A percentile compares a stretch with the other conserved stretches of the same genome.
These are phyloP conservation scores for Ilyonectria mors-panacis DNA, from an alignment of 2,329 filamentous ascomycete genomes.

Conservation along the genomic window DNA sequence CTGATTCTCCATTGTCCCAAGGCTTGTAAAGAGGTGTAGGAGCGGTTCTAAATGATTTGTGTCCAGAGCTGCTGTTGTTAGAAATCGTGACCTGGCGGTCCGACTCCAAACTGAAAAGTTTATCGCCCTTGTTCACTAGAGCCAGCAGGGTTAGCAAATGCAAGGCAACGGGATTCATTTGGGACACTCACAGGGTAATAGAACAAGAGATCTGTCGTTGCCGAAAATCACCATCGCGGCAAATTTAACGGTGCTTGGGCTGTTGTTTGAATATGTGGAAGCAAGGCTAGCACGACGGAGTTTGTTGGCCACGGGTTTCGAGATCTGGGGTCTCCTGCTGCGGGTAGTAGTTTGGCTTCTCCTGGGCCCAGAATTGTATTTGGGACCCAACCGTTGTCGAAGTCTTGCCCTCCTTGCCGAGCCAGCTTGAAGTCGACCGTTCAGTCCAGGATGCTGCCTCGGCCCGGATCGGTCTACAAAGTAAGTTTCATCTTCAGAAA, in stretches of 20 bases:
- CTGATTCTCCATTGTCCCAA: not conserved
- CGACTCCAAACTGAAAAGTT: not conserved
- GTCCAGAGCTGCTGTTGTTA: not conserved
- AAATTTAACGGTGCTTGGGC: not conserved
- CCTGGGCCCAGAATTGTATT: not conserved
- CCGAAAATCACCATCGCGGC: not conserved
- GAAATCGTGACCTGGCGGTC: not conserved
- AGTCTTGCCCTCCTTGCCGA: not conserved
- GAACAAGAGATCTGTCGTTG: not conserved
- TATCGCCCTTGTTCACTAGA: not conserved
- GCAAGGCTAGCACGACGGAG: not conserved
- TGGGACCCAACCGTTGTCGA: not conserved
- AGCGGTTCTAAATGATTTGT: not conserved
- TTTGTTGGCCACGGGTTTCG: not conserved
- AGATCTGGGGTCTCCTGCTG: not conserved
- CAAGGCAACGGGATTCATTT: not conserved
- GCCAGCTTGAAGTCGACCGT: not conserved
- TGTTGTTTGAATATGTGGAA: not conserved
- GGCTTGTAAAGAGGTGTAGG: not conserved
- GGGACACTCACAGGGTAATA: not conserved
- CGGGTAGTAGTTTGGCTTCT: not conserved
- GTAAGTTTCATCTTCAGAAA: not conserved
- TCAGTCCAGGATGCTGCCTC: not conserved
- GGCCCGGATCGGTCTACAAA: not conserved
- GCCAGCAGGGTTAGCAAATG: not conserved